Base-by-base conservation (phyloP, 2,329 filamentous ascomycete genomes). In the Grosmannia serpens region DNA sequence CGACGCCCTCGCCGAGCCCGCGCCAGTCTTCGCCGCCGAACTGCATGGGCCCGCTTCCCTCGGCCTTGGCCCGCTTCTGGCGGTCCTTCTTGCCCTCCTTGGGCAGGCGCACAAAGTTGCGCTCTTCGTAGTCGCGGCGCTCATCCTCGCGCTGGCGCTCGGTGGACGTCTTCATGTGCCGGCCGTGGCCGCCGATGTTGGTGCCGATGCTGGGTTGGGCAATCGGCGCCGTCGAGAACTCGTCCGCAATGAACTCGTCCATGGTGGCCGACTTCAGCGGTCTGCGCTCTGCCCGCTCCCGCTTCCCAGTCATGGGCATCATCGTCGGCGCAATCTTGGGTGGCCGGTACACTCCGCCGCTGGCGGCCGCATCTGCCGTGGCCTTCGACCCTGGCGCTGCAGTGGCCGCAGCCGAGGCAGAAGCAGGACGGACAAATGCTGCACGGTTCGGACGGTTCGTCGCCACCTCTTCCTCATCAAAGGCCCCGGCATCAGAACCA, bases 21-120 rank as follows among this genome's bases (percentile, higher is more conserved):
- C 86, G 83, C 89, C 91, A 97, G 69, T 97, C 94, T 73, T 97
- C 94, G 56, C 94, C 94, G 62, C 92, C 92, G 73, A 83, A 84
- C 65, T 75, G 74, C 88, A 96, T 71, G 78, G 85, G 73, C 66
- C 75, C 69, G 63, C 70, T 70, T 7, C 75, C 75, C 47, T 75
- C 75, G 33, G 75, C 75, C 69, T 81, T 78, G 50, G 71, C 73
- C 70, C 81, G 84, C 75, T 88, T 86, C 53, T 83, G 80, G 60
- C 77, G 75, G 6, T 96, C 91, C 75, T 95, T 96, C 79, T 96
- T 97, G 74, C 84, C 88, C 71, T 88, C 83, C 66, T 85, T 86
- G 15, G 92, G 91, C 66, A 99, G 76, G 65, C 94, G 88, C 20
- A 89, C 84, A 67, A 96, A 92, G 74, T 99, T 95, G 65, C 78